Percentiles rank a stretch among this genome's conserved stretches.
phyloP scores from a whole-genome alignment of 352 stramenopile species.

The Saprolegnia parasitica region DNA sequence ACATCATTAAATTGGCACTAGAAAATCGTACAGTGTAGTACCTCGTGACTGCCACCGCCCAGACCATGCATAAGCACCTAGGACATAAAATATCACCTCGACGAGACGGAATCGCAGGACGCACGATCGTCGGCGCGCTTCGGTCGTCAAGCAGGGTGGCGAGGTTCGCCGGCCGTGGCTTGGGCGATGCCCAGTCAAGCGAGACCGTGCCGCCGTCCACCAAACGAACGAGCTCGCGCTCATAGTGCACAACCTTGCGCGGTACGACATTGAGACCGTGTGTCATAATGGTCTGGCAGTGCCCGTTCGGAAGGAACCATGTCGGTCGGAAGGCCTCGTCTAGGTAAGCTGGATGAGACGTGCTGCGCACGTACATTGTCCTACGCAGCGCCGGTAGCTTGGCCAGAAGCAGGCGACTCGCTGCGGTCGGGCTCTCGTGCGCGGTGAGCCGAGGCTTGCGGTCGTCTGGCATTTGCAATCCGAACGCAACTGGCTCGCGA shows the following conservation, averaged over 20 bases:
- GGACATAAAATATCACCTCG: conserved; percentile 33
- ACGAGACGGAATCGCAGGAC: conserved; percentile 36
- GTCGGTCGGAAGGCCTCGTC: too few relatives aligned
- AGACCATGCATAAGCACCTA: conserved; percentile 50
- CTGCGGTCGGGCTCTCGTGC: too few relatives aligned
- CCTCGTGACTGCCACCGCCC: conserved; percentile 51
- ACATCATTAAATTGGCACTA: conserved; percentile 48
- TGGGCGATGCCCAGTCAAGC: conserved; percentile 63
- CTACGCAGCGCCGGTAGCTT: too few relatives aligned
- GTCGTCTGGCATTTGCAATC: too few relatives aligned
- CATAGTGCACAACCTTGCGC: conserved; percentile 32
- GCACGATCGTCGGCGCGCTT: conserved; percentile 20
- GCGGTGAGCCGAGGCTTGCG: too few relatives aligned
- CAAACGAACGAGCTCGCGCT: conserved; percentile 55
- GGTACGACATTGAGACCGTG: too few relatives aligned
- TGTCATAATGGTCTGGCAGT: too few relatives aligned
- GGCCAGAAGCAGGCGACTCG: too few relatives aligned
- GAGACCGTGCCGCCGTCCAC: conserved; percentile 60
- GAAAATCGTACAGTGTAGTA: conserved; percentile 48
- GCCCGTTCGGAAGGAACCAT: too few relatives aligned
- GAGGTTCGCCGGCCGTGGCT: background rate
- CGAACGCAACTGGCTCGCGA: too few relatives aligned
- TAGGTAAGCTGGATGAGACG: too few relatives aligned
- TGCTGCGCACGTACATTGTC: too few relatives aligned
- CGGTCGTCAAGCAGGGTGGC: background rate